A percentile compares a stretch with the other conserved stretches of the same genome.
These are phyloP conservation scores for Pichia sp. DNA, from an alignment of 1,139 yeast species.

Conservation along the genomic window DNA sequence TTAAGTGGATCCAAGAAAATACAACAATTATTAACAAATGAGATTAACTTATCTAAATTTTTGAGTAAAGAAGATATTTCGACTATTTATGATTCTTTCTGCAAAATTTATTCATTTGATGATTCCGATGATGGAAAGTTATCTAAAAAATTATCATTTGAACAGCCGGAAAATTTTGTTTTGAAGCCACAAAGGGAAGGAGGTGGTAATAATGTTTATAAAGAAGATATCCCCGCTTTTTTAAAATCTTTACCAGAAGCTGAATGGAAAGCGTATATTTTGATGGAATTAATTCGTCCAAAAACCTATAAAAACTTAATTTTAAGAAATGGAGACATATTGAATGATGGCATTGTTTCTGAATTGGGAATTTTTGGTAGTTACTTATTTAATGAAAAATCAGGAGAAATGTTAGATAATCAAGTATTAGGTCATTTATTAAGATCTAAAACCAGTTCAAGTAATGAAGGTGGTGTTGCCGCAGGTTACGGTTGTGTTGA, in stretches of 20 bases:
- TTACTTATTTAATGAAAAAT: slow-evolving; percentile 60
- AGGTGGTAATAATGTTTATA: slow-evolving; percentile 86
- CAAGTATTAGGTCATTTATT: slow-evolving; percentile 76
- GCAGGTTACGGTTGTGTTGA: slow-evolving; percentile 98
- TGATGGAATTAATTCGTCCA: slow-evolving; percentile 89
- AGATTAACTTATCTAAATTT: slow-evolving; percentile 42
- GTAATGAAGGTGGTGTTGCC: slow-evolving; percentile 97
- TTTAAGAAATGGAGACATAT: slow-evolving; percentile 57
- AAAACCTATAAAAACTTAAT: slow-evolving; percentile 60
- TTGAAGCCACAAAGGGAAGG: slow-evolving; percentile 98
- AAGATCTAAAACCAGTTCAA: slow-evolving; percentile 78
- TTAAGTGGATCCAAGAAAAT: slow-evolving; percentile 88
- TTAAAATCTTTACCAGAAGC: slow-evolving; percentile 53
- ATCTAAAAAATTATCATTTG: slow-evolving; percentile 66
- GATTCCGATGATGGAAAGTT: slow-evolving; percentile 52
- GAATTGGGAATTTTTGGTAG: slow-evolving; percentile 92
- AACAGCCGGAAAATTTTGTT: slow-evolving; percentile 64
- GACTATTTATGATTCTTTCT: slow-evolving; percentile 56
- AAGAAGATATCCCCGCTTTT: slow-evolving; percentile 73
- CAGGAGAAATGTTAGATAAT: slow-evolving; percentile 54
- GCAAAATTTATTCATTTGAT: slow-evolving; percentile 80
- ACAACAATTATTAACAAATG: slow-evolving; percentile 76
- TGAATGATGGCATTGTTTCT: slow-evolving; percentile 62
- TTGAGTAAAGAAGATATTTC: slow-evolving; percentile 34
- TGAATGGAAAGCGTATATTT: slow-evolving; percentile 85